phyloP scores from a whole-genome alignment of 306 rosid species.

The Betula pendula region DNA sequence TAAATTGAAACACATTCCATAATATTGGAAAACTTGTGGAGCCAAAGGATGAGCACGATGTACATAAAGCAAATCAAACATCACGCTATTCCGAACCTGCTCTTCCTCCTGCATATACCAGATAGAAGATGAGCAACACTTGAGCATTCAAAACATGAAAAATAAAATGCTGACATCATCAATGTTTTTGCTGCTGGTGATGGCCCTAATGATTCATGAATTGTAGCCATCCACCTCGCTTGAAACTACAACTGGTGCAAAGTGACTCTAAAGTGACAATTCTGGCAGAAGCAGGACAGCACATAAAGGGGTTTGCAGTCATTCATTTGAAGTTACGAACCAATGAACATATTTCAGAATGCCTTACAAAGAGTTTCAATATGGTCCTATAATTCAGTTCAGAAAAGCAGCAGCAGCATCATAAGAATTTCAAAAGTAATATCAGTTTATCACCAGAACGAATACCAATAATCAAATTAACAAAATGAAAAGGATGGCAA shows the following conservation, averaged over 20 bases:
- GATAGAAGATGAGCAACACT: constrained; percentile 21
- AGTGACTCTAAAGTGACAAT: neutral
- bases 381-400: neutral
- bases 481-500: too few species aligned
- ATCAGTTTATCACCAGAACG: neutral
- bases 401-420: constrained; percentile 1
- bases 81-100: constrained; percentile 63
- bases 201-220: neutral
- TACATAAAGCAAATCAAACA: constrained; percentile 83
- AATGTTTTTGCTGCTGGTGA: constrained; percentile 10
- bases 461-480: constrained; percentile 1
- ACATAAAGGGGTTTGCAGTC: neutral
- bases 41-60: constrained; percentile 64
- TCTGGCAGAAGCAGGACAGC: neutral
- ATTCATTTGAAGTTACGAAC: neutral
- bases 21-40: constrained; percentile 44
- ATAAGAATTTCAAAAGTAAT: neutral
- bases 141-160: constrained; percentile 25
- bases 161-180: constrained; percentile 12
- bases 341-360: neutral
- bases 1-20: constrained; percentile 37
- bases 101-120: constrained; percentile 75
- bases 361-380: neutral
- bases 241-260: neutral
- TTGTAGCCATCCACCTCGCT: neutral